Percentiles rank a stretch among this genome's conserved stretches.
Conservation (phyloP, 2,329 filamentous ascomycete genomes). For the Talaromyces marneffei region DNA sequence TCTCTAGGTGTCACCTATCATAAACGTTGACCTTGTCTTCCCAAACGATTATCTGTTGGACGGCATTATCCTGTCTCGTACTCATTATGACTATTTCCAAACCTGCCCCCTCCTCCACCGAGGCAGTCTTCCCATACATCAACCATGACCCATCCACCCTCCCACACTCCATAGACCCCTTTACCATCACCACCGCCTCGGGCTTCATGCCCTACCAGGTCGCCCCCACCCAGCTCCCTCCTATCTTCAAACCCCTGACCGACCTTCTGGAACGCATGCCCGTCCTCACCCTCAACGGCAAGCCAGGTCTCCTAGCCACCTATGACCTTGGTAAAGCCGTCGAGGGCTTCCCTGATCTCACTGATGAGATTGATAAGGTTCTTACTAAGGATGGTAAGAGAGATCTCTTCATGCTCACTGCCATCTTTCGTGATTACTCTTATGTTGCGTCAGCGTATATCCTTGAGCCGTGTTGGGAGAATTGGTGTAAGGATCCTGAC, state of each 20-base stretch:
- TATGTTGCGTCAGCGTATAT: slow-evolving; percentile 87
- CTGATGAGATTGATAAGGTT: slow-evolving; percentile 64
- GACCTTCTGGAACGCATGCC: slow-evolving; percentile 71
- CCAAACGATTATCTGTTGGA: background rate
- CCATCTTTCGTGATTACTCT: slow-evolving; percentile 84
- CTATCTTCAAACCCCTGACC: slow-evolving; percentile 67
- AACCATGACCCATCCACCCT: slow-evolving; percentile 39
- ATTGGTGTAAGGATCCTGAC: slow-evolving; percentile 52
- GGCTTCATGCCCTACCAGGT: slow-evolving; percentile 41
- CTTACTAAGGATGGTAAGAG: slow-evolving; percentile 45
- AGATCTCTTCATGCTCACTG: slow-evolving; percentile 75
- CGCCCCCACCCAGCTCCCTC: slow-evolving; percentile 53
- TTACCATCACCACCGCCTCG: slow-evolving; percentile 43
- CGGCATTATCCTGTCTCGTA: background rate
- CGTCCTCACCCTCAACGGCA: slow-evolving; percentile 66
- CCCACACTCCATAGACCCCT: slow-evolving; percentile 40
- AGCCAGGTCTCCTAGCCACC: slow-evolving; percentile 69
- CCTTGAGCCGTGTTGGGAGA: slow-evolving; percentile 83
- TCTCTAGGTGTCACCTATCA: background rate
- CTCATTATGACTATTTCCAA: slow-evolving; percentile 33
- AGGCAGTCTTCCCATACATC: slow-evolving; percentile 40
- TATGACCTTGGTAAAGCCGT: slow-evolving; percentile 71
- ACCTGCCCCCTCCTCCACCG: slow-evolving; percentile 29
- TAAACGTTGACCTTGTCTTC: background rate
- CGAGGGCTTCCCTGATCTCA: slow-evolving; percentile 72